These are phyloP conservation scores for Elsinoe perseae DNA, from an alignment of 2,329 filamentous ascomycete genomes.

Conservation along the genomic window DNA sequence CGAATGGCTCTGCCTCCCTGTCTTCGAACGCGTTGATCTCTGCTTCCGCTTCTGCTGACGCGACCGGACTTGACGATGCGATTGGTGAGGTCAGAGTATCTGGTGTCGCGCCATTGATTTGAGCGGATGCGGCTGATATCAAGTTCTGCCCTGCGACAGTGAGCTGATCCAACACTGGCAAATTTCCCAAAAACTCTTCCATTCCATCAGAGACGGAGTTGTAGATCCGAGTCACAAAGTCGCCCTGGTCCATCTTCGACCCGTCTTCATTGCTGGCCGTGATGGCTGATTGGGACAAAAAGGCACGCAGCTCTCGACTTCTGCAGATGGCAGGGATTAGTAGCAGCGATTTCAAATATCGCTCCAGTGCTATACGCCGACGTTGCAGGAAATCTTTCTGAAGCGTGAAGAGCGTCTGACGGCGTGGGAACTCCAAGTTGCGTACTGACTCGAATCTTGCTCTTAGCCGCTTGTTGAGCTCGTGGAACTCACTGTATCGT, in stretches of 20 bases:
- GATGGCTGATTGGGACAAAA: slow-evolving; percentile 79
- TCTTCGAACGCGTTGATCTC: slow-evolving; percentile 90
- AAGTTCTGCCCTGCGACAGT: slow-evolving; percentile 88
- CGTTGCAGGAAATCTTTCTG: slow-evolving; percentile 95
- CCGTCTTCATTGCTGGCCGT: slow-evolving; percentile 57
- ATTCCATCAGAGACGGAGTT: slow-evolving; percentile 96
- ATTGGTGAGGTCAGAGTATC: slow-evolving; percentile 39
- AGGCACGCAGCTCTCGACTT: slow-evolving; percentile 82
- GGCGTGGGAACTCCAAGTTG: slow-evolving; percentile 81
- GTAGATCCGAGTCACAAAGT: slow-evolving; percentile 91
- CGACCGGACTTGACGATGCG: slow-evolving; percentile 33
- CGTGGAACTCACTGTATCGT: slow-evolving; percentile 93
- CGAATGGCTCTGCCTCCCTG: slow-evolving; percentile 83
- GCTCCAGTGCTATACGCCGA: slow-evolving; percentile 71
- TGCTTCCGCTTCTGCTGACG: slow-evolving; percentile 71
- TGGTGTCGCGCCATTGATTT: slow-evolving; percentile 36
- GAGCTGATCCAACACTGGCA: slow-evolving; percentile 88
- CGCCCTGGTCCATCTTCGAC: slow-evolving; percentile 56
- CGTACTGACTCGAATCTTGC: slow-evolving; percentile 79
- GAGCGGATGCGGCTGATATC: slow-evolving; percentile 61
- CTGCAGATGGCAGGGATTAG: slow-evolving; percentile 87
- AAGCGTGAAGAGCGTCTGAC: slow-evolving; percentile 90
- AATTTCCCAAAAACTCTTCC: slow-evolving; percentile 95
- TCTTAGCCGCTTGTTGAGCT: slow-evolving; percentile 82
- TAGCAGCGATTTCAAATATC: slow-evolving; percentile 66